Base-by-base conservation (phyloP, 1,139 yeast genomes). In the Pichia sp. region DNA sequence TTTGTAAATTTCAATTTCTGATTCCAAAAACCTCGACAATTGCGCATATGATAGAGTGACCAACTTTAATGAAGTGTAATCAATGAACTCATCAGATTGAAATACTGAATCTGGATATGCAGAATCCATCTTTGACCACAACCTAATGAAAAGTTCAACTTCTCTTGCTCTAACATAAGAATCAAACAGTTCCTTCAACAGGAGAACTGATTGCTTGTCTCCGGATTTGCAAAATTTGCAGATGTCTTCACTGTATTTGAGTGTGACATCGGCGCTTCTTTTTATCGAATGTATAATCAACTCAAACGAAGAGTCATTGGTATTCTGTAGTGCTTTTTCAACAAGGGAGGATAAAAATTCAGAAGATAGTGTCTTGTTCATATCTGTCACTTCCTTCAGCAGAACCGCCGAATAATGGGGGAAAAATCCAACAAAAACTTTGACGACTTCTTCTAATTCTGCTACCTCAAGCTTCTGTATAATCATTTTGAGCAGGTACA, bases 101-200 rank as follows among this genome's bases (percentile, higher is more conserved):
- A 54, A 37, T 4, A 46, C 8, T 48, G 48, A 27, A 37, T 52
- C 65, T 74, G 37, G 57, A 45, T 23, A 36, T 11, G 33, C 6
- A 5, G 28, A 27, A 10, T 71, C 62, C 4, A 70, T 64, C 2
- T 54, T 44, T 11, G 65, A 62, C 82, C 85, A 81, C 11, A 69
- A 58, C 0, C 64, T 59, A 42, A 78, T 66, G 52, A 83, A 82
- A 4, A 62, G 60, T 8, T 62, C 63, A 38, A 79, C 65, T 44
- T 81, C 87, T 65, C 94, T 74, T 5, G 81, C 81, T 52, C 68
- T 73, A 4, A 71, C 65, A 55, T 71, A 75, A 9, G 82, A 73
- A 8, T 65, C 62, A 3, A 79, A 61, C 16, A 81, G 51, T 29
- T 67, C 64, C 65, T 50, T 44, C 7, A 66, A 44, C 11, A 62